Evolutionary conservation across 257 asterid genomes (phyloP), one percentile per base, ranked within the genome.

Genomic region (Jaltomata sinuosa): DNA sequence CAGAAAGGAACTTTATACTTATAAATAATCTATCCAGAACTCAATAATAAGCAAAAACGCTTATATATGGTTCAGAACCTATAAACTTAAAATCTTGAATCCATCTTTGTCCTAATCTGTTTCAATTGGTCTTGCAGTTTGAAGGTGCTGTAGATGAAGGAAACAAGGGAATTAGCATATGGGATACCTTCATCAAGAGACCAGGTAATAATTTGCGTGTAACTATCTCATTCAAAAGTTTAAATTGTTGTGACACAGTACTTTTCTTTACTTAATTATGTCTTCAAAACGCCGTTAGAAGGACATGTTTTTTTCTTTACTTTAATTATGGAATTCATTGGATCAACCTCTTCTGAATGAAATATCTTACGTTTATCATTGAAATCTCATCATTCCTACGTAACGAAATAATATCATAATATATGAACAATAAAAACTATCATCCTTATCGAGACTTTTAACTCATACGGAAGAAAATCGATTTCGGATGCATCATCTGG

Each of bases 61-160:
- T 3, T 36, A 36, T 36, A 15, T 19, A 7, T 12, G 0, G 1
- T 31, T 1, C 42, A 31, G 0, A 64, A 64, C 0, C 6, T 22
- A 31, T 64, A 67, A 67, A 67, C 0, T 68, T 68, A 9, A 8
- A 62, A n/a, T 65, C 0, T 9, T 15, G 6, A 64, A 64, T 6
- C 0, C 3, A 1, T 14, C 22, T 15, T 0, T 31, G 2, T 16
- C 7, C n/a, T 18, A 49, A 49, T 49, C 3, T 4, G 21, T 47
- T 18, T 79, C 11, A 29, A 5, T 6, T 53, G 84, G 19, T 80
- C 32, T 82, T 67, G 81, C 80, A 94, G 98, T 94, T 92, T 89
- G 98, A 94, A 88, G 98, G 98, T 86, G 98, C 97, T 42, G 97
- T 87, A 3, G 86, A 90, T 80, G 98, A 93, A 92, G 98, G 97